A percentile compares a stretch with the other conserved stretches of the same genome.
These are phyloP conservation scores for Petunia secreta DNA, from an alignment of 257 asterid genomes.

Conservation along the genomic window DNA sequence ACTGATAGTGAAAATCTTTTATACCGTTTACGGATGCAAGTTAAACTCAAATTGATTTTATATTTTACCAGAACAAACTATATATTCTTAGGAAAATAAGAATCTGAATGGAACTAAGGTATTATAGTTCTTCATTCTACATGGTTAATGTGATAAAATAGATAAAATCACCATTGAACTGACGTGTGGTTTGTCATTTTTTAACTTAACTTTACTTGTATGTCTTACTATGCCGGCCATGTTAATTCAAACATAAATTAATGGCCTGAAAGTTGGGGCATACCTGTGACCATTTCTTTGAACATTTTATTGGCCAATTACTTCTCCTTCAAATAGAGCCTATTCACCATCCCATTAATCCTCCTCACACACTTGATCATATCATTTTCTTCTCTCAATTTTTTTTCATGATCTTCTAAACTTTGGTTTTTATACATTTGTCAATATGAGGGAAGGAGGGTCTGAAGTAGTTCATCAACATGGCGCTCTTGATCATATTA, in stretches of 20 bases:
- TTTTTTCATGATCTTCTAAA: background rate
- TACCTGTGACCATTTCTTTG: slow-evolving; percentile 33
- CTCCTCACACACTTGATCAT: background rate
- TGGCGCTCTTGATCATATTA: slow-evolving; percentile 31
- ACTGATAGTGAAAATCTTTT: too few species aligned
- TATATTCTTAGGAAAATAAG: background rate
- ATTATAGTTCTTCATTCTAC: background rate
- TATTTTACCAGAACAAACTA: too few species aligned
- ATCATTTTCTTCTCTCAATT: background rate
- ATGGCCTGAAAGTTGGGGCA: slow-evolving; percentile 18
- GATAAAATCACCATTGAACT: slow-evolving; percentile 50
- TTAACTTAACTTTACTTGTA: slow-evolving; percentile 38
- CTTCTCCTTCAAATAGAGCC: slow-evolving; percentile 30
- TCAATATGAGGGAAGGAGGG: slow-evolving; percentile 38
- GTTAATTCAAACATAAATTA: slow-evolving; percentile 31
- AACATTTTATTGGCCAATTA: slow-evolving; percentile 16
- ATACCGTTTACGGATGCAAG: too few species aligned
- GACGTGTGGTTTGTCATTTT: slow-evolving; percentile 52
- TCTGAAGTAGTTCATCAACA: slow-evolving; percentile 29
- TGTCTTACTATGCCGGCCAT: slow-evolving; percentile 84
- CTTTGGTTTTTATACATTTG: background rate
- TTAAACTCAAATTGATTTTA: too few species aligned
- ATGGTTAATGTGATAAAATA: slow-evolving; percentile 3
- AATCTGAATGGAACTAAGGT: background rate
- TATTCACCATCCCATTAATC: background rate